Evolutionary conservation across 805 yeast species (phyloP).

Genomic region (Ogataea naganishii): DNA sequence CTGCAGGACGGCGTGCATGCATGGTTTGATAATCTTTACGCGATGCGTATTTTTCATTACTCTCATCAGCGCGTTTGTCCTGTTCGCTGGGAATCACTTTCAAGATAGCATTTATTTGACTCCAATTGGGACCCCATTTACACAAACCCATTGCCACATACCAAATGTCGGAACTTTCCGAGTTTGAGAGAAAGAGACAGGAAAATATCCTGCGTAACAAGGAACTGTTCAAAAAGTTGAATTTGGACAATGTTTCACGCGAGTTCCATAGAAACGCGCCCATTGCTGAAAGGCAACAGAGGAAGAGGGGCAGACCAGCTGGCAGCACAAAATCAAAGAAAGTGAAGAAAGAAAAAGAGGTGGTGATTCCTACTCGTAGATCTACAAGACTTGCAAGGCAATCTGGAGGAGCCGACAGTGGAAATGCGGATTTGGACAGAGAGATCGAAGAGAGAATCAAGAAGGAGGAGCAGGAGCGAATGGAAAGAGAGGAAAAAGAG

Average conservation of each 20-base stretch:
- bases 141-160: too few relatives aligned
- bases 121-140: too few relatives aligned
- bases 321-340: constrained; percentile 12
- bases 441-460: constrained; percentile 26
- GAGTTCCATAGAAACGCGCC: constrained; percentile 41
- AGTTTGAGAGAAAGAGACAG: constrained; percentile 62
- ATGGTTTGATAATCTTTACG: too few relatives aligned
- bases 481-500: constrained; percentile 31
- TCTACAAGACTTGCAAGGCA: constrained; percentile 60
- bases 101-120: too few relatives aligned
- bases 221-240: constrained; percentile 61
- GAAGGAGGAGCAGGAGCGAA: constrained; percentile 16
- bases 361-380: constrained; percentile 52
- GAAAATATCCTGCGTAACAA: constrained; percentile 80
- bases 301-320: constrained; percentile 14
- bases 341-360: constrained; percentile 20
- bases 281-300: constrained; percentile 16
- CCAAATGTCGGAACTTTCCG: constrained; percentile 33
- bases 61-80: too few relatives aligned
- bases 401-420: constrained; percentile 40
- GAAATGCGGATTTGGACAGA: constrained; percentile 26
- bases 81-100: too few relatives aligned
- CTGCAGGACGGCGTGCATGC: too few relatives aligned
- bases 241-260: constrained; percentile 49
- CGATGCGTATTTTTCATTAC: too few relatives aligned